These are phyloP conservation scores for Voacanga thouarsii DNA, from an alignment of 257 asterid genomes.

Conservation along the genomic window DNA sequence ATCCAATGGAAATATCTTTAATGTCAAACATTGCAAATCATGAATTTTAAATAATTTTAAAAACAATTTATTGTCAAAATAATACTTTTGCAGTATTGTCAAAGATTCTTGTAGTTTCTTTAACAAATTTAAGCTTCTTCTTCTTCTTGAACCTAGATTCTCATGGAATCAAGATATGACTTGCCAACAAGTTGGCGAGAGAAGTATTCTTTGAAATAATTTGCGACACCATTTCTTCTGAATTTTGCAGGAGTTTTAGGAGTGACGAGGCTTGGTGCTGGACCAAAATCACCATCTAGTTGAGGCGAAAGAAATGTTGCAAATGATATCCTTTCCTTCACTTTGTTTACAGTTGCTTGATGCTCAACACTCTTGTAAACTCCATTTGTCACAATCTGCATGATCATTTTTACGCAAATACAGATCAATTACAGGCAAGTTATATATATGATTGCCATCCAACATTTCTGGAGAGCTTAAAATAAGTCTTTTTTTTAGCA, in stretches of 20 bases:
- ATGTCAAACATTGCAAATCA: too few relatives aligned
- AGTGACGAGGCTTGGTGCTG: constrained; percentile 39
- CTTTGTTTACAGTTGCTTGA: constrained; percentile 26
- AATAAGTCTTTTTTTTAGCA: too few relatives aligned
- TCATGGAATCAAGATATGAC: constrained; percentile 40
- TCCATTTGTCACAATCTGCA: constrained; percentile 20
- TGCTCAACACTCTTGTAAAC: constrained; percentile 32
- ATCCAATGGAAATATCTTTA: too few relatives aligned
- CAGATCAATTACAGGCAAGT: too few relatives aligned
- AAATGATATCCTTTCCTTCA: constrained; percentile 23
- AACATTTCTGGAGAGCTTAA: too few relatives aligned
- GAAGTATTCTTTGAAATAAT: constrained; percentile 28
- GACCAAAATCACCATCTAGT: constrained; percentile 20
- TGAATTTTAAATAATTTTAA: too few relatives aligned
- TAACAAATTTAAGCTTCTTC: too few relatives aligned
- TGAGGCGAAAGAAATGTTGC: constrained; percentile 32
- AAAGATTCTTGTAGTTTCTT: too few relatives aligned
- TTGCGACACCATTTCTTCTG: constrained; percentile 28
- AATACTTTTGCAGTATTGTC: too few relatives aligned
- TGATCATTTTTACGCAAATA: too few relatives aligned
- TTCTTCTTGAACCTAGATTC: constrained; percentile 12
- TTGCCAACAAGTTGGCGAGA: constrained; percentile 44
- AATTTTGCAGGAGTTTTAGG: constrained; percentile 40
- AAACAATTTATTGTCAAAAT: too few relatives aligned
- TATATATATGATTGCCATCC: too few relatives aligned